phyloP scores from a whole-genome alignment of 768 basidiomycete genomes.

The Mycena alexandri region DNA sequence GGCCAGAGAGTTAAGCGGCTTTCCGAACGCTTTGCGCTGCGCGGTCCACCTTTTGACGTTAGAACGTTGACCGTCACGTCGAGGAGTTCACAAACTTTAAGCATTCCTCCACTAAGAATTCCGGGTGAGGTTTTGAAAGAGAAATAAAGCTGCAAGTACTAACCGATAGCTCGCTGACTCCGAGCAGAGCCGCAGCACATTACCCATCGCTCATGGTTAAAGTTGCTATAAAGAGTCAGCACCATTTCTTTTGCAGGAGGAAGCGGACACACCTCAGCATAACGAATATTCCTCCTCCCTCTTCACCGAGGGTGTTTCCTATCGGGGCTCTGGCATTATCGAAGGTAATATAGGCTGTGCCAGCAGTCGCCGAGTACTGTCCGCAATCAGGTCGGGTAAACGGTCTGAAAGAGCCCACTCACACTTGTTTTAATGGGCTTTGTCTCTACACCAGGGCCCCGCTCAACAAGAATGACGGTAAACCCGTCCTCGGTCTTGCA shows the following conservation, averaged over 20 bases:
- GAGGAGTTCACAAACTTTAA: conserved; percentile 66
- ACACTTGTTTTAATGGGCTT: conserved; percentile 69
- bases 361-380: conserved; percentile 69
- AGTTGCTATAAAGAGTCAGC: no score
- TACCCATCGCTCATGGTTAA: conserved; percentile 91
- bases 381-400: neutral
- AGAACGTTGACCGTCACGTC: neutral
- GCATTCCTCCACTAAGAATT: conserved; percentile 77
- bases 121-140: neutral
- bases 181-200: conserved; percentile 85
- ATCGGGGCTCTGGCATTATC: conserved; percentile 75
- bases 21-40: conserved; percentile 94
- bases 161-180: conserved; percentile 62
- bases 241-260: no score
- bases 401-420: conserved; percentile 54
- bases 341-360: conserved; percentile 70
- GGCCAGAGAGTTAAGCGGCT: conserved; percentile 84
- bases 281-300: conserved; percentile 75
- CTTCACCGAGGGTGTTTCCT: conserved; percentile 75
- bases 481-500: conserved; percentile 82
- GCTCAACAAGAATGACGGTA: conserved; percentile 84
- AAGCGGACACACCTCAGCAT: no score
- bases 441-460: conserved; percentile 76
- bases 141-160: conserved; percentile 2
- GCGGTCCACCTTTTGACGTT: conserved; percentile 73